Evolutionary conservation across 306 rosid species (phyloP), one percentile per base, ranked within the genome.

Genomic region (Fagus crenata): DNA sequence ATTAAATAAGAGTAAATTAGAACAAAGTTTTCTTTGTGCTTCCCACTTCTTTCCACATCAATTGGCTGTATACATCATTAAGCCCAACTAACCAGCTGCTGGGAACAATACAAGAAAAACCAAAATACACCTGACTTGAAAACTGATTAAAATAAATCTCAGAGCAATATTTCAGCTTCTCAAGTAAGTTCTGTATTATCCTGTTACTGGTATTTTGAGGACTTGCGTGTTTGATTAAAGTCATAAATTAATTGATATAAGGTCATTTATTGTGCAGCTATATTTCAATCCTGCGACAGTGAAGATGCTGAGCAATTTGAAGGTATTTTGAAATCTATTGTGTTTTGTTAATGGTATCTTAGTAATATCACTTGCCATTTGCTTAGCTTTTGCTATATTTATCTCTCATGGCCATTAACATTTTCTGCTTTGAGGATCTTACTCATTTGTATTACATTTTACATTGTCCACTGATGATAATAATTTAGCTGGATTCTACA

Each of bases 241-340:
- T 73, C 51, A 71, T 32, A 32, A 68, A 28, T 31, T 55, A 75
- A 58, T 53, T 55, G 49, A 81, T n/a, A 60, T 61, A 11, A 28
- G 46, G 17, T 78, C 72, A 39, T 73, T 43, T 85, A 49, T 83
- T 72, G 7, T 89, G 91, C 98, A 96, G 99, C 91, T 96, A 61
- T 96, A 93, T 85, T 96, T 96, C 80, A 96, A 90, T 84, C 99
- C 99, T 75, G 96, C 99, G 54, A 96, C 99, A 13, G 99, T 96
- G 87, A 96, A 96, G 94, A 96, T 96, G 99, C 87, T 96, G 81
- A 96, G 99, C 88, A 96, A 96, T 87, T 81, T 93, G 86, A 96
- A 96, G 99, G 99, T 96, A 89, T 71, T 75, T 83, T 75, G 56
- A 77, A 31, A 68, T 69, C 61, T 73, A 9, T 75, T 42, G n/a